phyloP scores from a whole-genome alignment of 1,139 yeast genomes.

The Petasospora rhodanensis region DNA sequence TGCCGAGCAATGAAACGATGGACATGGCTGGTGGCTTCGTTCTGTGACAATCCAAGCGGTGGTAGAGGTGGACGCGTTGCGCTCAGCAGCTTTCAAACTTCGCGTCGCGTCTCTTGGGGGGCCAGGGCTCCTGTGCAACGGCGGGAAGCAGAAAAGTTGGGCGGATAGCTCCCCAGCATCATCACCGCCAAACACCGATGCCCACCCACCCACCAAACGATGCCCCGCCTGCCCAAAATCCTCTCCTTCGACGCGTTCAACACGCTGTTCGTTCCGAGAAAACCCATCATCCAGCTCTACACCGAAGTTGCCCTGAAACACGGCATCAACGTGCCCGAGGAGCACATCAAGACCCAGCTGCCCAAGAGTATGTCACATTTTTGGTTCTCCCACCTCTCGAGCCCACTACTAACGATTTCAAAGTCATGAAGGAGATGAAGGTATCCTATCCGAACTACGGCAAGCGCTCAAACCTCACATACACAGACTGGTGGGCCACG shows the following conservation, averaged over 20 bases:
- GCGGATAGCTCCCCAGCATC: no score
- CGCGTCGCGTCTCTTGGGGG: no score
- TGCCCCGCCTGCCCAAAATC: slow-evolving; percentile 37
- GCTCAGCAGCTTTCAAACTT: no score
- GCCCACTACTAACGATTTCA: neutral
- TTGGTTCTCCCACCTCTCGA: neutral
- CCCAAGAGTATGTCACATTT: slow-evolving; percentile 19
- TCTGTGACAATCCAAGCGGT: no score
- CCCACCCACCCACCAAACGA: neutral
- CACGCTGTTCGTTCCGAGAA: slow-evolving; percentile 55
- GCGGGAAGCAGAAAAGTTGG: no score
- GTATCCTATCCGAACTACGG: slow-evolving; percentile 58
- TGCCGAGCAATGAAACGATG: slow-evolving; percentile 86
- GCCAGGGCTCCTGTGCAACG: neutral
- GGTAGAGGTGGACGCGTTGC: neutral
- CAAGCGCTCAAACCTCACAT: slow-evolving; percentile 30
- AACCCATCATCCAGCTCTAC: slow-evolving; percentile 51
- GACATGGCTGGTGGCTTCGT: slow-evolving; percentile 67
- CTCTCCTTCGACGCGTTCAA: slow-evolving; percentile 67
- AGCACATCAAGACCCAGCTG: slow-evolving; percentile 27
- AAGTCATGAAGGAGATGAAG: slow-evolving; percentile 28
- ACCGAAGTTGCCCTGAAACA: slow-evolving; percentile 39
- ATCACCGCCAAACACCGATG: no score
- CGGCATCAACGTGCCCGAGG: slow-evolving; percentile 39
- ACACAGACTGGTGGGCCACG: slow-evolving; percentile 57